Evolutionary conservation across 805 yeast species (phyloP), one percentile per base, ranked within the genome.

Genomic region (Metschnikowia sp.): DNA sequence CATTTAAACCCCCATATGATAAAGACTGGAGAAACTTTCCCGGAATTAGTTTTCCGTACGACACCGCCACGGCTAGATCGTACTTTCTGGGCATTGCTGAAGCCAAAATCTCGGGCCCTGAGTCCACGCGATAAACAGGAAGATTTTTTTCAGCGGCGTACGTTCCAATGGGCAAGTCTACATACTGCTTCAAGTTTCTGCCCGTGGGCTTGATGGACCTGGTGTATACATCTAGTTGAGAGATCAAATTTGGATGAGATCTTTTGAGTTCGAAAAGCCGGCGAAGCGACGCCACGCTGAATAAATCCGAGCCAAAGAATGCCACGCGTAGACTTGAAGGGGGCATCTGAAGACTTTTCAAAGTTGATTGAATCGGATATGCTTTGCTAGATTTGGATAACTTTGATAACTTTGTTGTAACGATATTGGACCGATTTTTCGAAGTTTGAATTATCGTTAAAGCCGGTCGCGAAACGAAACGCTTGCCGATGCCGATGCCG

Each of bases 31-130:
- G 64, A 53, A 89, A 80, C 2, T 62, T 48, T 0, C 66, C 68
- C 0, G 98, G 97, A 4, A 94, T 89, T 39, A 92, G 69, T 42
- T 75, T 74, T 0, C 98, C 99, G 63, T 82, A 94, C 0, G 97
- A 89, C 1, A 90, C 97, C 0, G 98, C 97, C n/a, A 94, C 74
- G 0, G 90, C 84, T 53, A 90, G 61, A 52, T 86, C 79, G 62
- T 77, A 84, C 2, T 62, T 46, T 1, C 61, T 48, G 0, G 50
- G 40, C 15, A 37, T 26, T 15, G 47, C 46, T 2, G 32, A 29
- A 0, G 53, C 49, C 40, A 63, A 19, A 2, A 60, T 48, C 39
- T 56, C 51, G 0, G 53, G 40, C 1, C 63, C 56, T 1, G 73
- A 57, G 44, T 84, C 90, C 0, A 86, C 88, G 34, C 85, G 63